A percentile compares a stretch with the other conserved stretches of the same genome.
These are phyloP conservation scores for Eremochloa ophiuroides DNA, from an alignment of 176 grass and related monocot genomes.

Conservation along the genomic window DNA sequence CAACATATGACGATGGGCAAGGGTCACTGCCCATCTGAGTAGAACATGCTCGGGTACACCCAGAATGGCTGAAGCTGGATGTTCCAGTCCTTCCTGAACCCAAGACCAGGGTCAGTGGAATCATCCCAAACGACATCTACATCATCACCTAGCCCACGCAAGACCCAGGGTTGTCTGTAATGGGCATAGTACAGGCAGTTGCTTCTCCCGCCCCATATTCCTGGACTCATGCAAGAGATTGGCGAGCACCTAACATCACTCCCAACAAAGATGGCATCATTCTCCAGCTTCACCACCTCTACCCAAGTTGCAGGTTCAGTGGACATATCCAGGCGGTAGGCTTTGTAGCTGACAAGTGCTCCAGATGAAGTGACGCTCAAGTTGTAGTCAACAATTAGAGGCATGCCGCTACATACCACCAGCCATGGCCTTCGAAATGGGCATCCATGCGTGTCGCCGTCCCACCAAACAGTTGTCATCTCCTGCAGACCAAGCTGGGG, in stretches of 20 bases:
- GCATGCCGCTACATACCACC: slow-evolving; percentile 38
- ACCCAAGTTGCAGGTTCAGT: slow-evolving; percentile 17
- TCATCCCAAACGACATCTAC: slow-evolving; percentile 5
- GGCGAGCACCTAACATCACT: neutral
- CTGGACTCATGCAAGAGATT: slow-evolving; percentile 28
- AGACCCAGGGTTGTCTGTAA: neutral
- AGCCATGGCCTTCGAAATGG: neutral
- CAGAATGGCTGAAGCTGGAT: slow-evolving; percentile 22
- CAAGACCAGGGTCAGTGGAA: neutral
- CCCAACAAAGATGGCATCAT: slow-evolving; percentile 35
- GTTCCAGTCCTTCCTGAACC: neutral
- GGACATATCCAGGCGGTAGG: slow-evolving; percentile 24
- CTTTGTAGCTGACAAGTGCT: neutral
- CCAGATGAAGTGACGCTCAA: neutral
- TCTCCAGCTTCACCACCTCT: slow-evolving; percentile 26
- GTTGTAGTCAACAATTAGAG: slow-evolving; percentile 30
- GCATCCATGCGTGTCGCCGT: neutral
- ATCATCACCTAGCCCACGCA: slow-evolving; percentile 6
- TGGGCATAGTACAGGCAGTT: slow-evolving; percentile 36
- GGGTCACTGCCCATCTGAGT: slow-evolving; percentile 14
- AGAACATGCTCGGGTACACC: slow-evolving; percentile 56
- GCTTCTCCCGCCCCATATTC: slow-evolving; percentile 41
- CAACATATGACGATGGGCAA: too few relatives aligned
- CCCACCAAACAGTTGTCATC: neutral
- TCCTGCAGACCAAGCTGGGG: slow-evolving; percentile 16